These are phyloP conservation scores for Hyphodiscus hymeniophilus DNA, from an alignment of 495 filamentous ascomycete species.

Conservation along the genomic window DNA sequence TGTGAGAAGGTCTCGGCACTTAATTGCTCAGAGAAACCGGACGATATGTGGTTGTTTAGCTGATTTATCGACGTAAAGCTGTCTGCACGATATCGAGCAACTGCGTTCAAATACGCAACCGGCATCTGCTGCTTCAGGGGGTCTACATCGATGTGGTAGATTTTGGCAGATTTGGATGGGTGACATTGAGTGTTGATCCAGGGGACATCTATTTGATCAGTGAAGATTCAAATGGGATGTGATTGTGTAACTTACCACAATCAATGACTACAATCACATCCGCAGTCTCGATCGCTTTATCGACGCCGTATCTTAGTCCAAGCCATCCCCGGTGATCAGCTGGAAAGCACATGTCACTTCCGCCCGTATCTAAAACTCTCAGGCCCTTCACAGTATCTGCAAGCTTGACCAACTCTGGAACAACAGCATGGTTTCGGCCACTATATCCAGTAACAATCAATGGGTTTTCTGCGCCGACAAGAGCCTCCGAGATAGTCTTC, in stretches of 20 bases:
- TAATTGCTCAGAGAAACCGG: conserved; percentile 35
- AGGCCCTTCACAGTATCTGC: conserved; percentile 72
- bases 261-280: conserved; percentile 83
- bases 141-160: conserved; percentile 82
- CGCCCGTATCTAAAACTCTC: conserved; percentile 80
- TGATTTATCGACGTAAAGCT: conserved; percentile 64
- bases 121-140: conserved; percentile 82
- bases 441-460: conserved; percentile 77
- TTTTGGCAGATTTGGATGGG: conserved; percentile 49
- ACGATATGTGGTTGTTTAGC: conserved; percentile 46
- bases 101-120: conserved; percentile 67
- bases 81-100: conserved; percentile 70
- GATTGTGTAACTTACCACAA: conserved; percentile 39
- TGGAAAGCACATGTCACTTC: conserved; percentile 94
- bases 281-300: conserved; percentile 64
- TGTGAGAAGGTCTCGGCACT: conserved; percentile 34
- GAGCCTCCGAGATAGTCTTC: conserved; percentile 57
- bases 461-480: conserved; percentile 67
- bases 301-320: conserved; percentile 68
- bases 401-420: conserved; percentile 64
- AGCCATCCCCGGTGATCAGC: conserved; percentile 64
- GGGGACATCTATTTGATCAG: conserved; percentile 37
- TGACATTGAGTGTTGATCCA: conserved; percentile 58
- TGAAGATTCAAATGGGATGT: not conserved
- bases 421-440: conserved; percentile 65